These are phyloP conservation scores for Malus asiatica DNA, from an alignment of 306 rosid species.

Conservation along the genomic window DNA sequence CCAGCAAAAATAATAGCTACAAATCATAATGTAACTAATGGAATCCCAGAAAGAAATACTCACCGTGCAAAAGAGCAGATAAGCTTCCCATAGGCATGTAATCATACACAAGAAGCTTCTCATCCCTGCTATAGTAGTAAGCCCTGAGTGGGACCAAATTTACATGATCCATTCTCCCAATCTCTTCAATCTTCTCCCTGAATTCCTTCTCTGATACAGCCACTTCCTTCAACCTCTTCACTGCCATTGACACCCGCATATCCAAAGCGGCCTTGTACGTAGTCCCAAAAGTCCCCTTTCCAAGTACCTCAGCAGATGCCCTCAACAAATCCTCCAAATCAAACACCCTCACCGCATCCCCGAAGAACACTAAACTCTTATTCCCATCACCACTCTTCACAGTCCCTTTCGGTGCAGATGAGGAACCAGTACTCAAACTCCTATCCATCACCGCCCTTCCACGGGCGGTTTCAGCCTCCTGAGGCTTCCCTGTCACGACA, in stretches of 20 bases:
- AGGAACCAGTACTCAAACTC: conserved; percentile 8
- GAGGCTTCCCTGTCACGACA: conserved; percentile 2
- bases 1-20: background rate
- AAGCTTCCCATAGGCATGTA: conserved; percentile 93
- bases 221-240: conserved; percentile 89
- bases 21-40: conserved; percentile 7
- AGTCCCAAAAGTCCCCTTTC: conserved; percentile 90
- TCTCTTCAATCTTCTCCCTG: conserved; percentile 60
- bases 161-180: conserved; percentile 63
- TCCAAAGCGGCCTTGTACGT: conserved; percentile 78
- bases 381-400: conserved; percentile 18
- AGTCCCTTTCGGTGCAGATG: conserved; percentile 14
- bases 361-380: conserved; percentile 61
- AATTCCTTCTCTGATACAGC: conserved; percentile 50
- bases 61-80: conserved; percentile 89
- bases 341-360: conserved; percentile 44
- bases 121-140: conserved; percentile 62
- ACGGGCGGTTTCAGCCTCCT: conserved; percentile 25
- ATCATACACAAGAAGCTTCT: conserved; percentile 75
- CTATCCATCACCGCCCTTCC: conserved; percentile 21
- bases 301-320: conserved; percentile 89
- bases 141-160: conserved; percentile 72
- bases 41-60: conserved; percentile 18
- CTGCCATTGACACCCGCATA: conserved; percentile 53
- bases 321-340: conserved; percentile 85